phyloP scores from a whole-genome alignment of 495 filamentous ascomycete genomes.

The Hypomontagnella monticulosa region DNA sequence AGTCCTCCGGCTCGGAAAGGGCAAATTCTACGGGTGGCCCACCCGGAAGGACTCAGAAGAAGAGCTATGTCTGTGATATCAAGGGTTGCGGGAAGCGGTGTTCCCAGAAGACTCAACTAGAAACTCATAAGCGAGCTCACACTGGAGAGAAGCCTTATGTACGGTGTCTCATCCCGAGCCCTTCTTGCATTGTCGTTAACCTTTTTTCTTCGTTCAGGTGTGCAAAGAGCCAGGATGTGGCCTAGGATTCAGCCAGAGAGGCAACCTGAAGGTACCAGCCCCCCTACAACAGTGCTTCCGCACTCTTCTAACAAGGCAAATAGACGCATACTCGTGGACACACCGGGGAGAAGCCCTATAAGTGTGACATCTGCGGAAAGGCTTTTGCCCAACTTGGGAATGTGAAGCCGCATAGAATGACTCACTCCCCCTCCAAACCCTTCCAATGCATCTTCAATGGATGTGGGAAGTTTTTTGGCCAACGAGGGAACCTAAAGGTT shows the following conservation, averaged over 20 bases:
- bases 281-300: conserved; percentile 4
- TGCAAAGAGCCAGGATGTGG: conserved; percentile 81
- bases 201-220: conserved; percentile 54
- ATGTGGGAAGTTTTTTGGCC: conserved; percentile 87
- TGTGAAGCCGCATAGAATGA: conserved; percentile 85
- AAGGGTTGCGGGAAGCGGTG: conserved; percentile 83
- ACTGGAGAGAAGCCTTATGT: conserved; percentile 94
- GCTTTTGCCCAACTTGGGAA: conserved; percentile 86
- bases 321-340: conserved; percentile 88
- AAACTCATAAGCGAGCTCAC: conserved; percentile 89
- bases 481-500: conserved; percentile 90
- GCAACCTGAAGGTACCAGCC: conserved; percentile 80
- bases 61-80: conserved; percentile 79
- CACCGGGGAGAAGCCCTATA: conserved; percentile 84
- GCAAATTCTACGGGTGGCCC: neutral
- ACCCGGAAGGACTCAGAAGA: conserved; percentile 51
- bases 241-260: conserved; percentile 85
- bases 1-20: conserved; percentile 28
- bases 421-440: conserved; percentile 78
- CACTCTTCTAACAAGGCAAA: conserved; percentile 19
- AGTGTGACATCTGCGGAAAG: conserved; percentile 83
- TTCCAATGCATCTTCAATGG: conserved; percentile 83
- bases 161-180: conserved; percentile 48
- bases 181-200: neutral
- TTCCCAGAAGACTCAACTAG: conserved; percentile 91